phyloP scores from a whole-genome alignment of 805 yeast genomes.

The Starmerella stellata region DNA sequence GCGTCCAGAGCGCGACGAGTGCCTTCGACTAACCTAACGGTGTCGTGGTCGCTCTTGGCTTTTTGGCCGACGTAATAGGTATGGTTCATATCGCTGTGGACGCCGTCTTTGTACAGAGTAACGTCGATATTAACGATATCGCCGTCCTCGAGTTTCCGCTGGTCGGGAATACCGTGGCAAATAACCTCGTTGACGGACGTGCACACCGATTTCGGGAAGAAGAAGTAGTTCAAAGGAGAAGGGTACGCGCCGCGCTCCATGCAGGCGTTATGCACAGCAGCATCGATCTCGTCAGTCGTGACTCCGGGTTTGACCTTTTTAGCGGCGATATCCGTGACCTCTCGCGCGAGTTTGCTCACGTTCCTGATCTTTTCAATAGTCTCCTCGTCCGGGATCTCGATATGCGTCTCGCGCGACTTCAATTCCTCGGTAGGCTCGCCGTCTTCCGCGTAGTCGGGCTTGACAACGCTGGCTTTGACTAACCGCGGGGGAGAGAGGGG shows the following conservation, averaged over 20 bases:
- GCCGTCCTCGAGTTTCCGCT: conserved; percentile 72
- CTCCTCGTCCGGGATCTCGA: conserved; percentile 44
- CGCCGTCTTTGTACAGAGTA: conserved; percentile 66
- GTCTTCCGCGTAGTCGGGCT: conserved; percentile 67
- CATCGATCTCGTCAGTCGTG: conserved; percentile 85
- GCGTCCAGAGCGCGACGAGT: conserved; percentile 71
- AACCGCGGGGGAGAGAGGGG: conserved; percentile 59
- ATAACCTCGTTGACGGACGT: conserved; percentile 88
- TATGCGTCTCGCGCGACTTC: conserved; percentile 35
- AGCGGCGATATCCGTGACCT: conserved; percentile 77
- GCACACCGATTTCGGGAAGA: conserved; percentile 82
- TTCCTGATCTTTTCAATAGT: conserved; percentile 58
- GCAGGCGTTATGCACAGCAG: conserved; percentile 70
- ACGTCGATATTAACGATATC: conserved; percentile 88
- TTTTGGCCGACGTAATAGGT: conserved; percentile 92
- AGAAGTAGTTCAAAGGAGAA: conserved; percentile 83
- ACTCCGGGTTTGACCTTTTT: conserved; percentile 69
- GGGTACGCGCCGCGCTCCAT: conserved; percentile 82
- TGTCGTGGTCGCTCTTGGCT: conserved; percentile 57
- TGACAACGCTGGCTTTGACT: conserved; percentile 51
- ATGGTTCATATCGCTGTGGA: conserved; percentile 88
- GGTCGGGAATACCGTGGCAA: conserved; percentile 95
- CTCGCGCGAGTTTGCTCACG: conserved; percentile 64
- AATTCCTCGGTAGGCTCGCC: conserved; percentile 73
- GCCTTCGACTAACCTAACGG: conserved; percentile 79